These are phyloP conservation scores for Aspergillus baeticus DNA, from an alignment of 495 filamentous ascomycete genomes.

Conservation along the genomic window DNA sequence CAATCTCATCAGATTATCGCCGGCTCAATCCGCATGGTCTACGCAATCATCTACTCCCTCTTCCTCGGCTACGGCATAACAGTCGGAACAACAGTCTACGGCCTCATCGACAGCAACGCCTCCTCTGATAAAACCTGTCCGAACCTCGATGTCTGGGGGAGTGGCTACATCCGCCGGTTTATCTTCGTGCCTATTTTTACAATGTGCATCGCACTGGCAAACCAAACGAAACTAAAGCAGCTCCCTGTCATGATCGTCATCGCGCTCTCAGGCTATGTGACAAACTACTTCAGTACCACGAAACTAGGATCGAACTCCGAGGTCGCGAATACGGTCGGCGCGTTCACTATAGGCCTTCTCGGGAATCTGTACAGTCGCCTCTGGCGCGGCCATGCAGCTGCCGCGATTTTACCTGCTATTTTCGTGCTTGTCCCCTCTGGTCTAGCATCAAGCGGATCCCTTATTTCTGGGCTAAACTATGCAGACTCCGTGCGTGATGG, in stretches of 20 bases:
- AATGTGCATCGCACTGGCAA: constrained; percentile 78
- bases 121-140: constrained; percentile 67
- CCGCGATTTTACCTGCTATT: constrained; percentile 87
- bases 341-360: constrained; percentile 79
- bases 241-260: constrained; percentile 84
- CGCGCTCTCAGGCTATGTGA: constrained; percentile 74
- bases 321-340: constrained; percentile 81
- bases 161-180: constrained; percentile 49
- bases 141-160: constrained; percentile 49
- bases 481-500: constrained; percentile 69
- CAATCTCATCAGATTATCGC: constrained; percentile 86
- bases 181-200: constrained; percentile 72
- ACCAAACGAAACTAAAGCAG: constrained; percentile 89
- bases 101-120: constrained; percentile 73
- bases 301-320: constrained; percentile 74
- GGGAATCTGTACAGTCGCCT: constrained; percentile 85
- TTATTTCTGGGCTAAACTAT: constrained; percentile 73
- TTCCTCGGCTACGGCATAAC: constrained; percentile 96
- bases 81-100: constrained; percentile 86
- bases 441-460: constrained; percentile 75
- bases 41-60: constrained; percentile 90
- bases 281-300: constrained; percentile 76
- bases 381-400: constrained; percentile 80
- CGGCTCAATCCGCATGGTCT: constrained; percentile 92
- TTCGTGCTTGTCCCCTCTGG: constrained; percentile 93